A percentile compares a stretch with the other conserved stretches of the same genome.
These are phyloP conservation scores for Xylariaceae sp. DNA, from an alignment of 2,329 filamentous ascomycete genomes.

Conservation along the genomic window DNA sequence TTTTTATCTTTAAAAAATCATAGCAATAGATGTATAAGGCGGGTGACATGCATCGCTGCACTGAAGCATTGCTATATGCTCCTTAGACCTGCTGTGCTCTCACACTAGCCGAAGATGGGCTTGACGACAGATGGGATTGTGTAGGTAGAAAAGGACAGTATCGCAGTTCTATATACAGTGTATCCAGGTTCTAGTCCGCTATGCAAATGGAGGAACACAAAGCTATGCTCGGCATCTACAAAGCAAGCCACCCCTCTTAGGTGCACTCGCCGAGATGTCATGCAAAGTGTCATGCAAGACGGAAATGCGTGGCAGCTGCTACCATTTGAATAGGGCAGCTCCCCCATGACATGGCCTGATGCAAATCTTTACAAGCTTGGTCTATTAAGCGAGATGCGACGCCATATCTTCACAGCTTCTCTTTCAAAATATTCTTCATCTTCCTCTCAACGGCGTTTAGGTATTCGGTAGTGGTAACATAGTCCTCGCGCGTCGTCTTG, in stretches of 20 bases:
- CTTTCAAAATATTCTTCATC: conserved; percentile 79
- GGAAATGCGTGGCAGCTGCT: neutral
- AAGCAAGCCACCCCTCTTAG: too few relatives aligned
- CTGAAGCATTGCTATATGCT: too few relatives aligned
- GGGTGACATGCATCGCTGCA: too few relatives aligned
- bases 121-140: neutral
- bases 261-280: too few relatives aligned
- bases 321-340: conserved; percentile 6
- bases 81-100: too few relatives aligned
- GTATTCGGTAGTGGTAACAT: conserved; percentile 92
- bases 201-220: conserved; percentile 3
- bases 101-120: too few relatives aligned
- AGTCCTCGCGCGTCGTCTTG: conserved; percentile 81
- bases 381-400: neutral
- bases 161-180: conserved; percentile 13
- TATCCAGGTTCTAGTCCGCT: conserved; percentile 12
- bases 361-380: neutral
- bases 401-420: conserved; percentile 65
- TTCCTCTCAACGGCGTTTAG: conserved; percentile 89
- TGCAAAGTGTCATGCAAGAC: conserved; percentile 4
- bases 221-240: conserved; percentile 7
- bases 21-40: too few relatives aligned
- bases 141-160: conserved; percentile 6
- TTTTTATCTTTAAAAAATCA: too few relatives aligned
- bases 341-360: conserved; percentile 2